Percentiles rank a stretch among this genome's conserved stretches.
Evolutionary conservation across 192 early-diverging fungal species (phyloP).

Genomic region (Coemansia sp.): DNA sequence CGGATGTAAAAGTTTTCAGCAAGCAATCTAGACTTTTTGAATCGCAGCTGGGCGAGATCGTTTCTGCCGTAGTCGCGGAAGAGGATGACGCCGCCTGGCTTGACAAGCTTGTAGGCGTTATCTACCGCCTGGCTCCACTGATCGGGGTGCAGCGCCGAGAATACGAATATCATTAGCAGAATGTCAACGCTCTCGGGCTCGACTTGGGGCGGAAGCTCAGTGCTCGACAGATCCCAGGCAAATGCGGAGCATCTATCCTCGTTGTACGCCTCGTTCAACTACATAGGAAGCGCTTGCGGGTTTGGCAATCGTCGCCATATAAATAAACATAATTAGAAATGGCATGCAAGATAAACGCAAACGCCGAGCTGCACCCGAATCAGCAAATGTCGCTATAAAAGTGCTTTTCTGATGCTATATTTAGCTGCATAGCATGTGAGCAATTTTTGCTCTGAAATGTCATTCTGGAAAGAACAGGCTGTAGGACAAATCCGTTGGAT

Average conservation of each 20-base stretch:
- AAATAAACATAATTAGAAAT: conserved; percentile 7
- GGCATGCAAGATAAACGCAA: neutral
- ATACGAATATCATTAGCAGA: conserved; percentile 77
- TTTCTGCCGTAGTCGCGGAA: conserved; percentile 84
- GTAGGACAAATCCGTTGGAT: no score
- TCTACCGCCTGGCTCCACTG: conserved; percentile 65
- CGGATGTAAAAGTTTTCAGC: conserved; percentile 79
- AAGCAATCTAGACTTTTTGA: conserved; percentile 70
- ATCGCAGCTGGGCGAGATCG: conserved; percentile 78
- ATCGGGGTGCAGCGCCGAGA: conserved; percentile 71
- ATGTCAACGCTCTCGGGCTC: conserved; percentile 67
- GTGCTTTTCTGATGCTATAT: neutral
- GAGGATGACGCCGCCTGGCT: conserved; percentile 73
- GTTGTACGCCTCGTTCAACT: conserved; percentile 62
- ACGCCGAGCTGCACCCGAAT: neutral
- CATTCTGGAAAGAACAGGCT: no score
- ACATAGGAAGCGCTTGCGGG: neutral
- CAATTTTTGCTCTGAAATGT: neutral
- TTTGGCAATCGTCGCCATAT: neutral
- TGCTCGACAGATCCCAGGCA: conserved; percentile 72
- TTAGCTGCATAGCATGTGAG: neutral
- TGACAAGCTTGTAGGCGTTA: conserved; percentile 67
- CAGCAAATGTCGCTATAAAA: neutral
- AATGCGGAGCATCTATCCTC: conserved; percentile 63
- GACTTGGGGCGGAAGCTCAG: conserved; percentile 58